These are phyloP conservation scores for Penicillium sumatraense DNA, from an alignment of 2,329 filamentous ascomycete species.

Conservation along the genomic window DNA sequence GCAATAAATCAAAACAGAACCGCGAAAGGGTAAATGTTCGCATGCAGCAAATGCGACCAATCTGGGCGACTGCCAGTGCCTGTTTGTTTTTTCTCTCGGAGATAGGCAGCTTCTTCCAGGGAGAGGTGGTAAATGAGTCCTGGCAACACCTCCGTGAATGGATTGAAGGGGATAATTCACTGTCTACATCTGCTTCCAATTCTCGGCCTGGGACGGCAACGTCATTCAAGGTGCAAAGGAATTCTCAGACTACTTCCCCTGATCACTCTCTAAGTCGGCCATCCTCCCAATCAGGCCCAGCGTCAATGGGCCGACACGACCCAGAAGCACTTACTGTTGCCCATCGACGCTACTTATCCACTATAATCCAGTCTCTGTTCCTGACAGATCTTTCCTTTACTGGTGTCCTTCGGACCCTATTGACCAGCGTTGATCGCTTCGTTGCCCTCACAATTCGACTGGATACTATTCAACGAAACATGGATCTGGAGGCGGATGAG, in stretches of 20 bases:
- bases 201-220: slow-evolving; percentile 47
- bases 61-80: slow-evolving; percentile 89
- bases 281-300: slow-evolving; percentile 17
- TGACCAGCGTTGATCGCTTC: slow-evolving; percentile 73
- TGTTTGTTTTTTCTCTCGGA: slow-evolving; percentile 89
- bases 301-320: slow-evolving; percentile 62
- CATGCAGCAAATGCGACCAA: slow-evolving; percentile 71
- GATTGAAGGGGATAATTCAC: slow-evolving; percentile 59
- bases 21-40: slow-evolving; percentile 68
- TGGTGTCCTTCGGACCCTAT: slow-evolving; percentile 40
- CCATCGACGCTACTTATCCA: slow-evolving; percentile 75
- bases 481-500: slow-evolving; percentile 81
- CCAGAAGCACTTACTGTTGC: slow-evolving; percentile 82
- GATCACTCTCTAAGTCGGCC: slow-evolving; percentile 10
- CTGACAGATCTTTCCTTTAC: slow-evolving; percentile 48
- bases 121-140: slow-evolving; percentile 79
- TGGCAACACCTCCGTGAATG: slow-evolving; percentile 81
- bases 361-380: slow-evolving; percentile 58
- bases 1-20: slow-evolving; percentile 63
- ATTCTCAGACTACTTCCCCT: slow-evolving; percentile 10
- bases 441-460: slow-evolving; percentile 77
- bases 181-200: slow-evolving; percentile 27
- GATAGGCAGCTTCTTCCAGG: slow-evolving; percentile 85
- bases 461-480: slow-evolving; percentile 73
- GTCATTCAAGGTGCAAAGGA: slow-evolving; percentile 27